phyloP scores from a whole-genome alignment of 352 stramenopile genomes.

The Globisporangium okanoganense region DNA sequence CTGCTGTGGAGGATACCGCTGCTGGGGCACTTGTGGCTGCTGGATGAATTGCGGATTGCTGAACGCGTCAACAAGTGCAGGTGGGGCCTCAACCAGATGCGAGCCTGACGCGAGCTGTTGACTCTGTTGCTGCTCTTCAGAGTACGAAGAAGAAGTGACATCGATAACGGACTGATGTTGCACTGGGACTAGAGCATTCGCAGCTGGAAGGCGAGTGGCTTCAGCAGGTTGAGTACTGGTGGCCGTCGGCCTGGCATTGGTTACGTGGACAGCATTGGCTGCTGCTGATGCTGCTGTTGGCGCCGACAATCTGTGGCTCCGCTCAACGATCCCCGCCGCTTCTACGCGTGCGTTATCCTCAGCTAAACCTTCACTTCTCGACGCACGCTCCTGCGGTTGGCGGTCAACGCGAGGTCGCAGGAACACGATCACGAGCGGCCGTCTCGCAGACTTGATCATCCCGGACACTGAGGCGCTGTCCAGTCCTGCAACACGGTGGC shows the following conservation, averaged over 20 bases:
- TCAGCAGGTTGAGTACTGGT: not conserved
- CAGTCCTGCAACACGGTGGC: constrained; percentile 27
- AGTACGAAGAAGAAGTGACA: not conserved
- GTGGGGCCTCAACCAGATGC: not conserved
- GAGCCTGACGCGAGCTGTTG: not conserved
- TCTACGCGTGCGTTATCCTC: not conserved
- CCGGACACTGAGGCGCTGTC: constrained; percentile 39
- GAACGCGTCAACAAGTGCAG: not conserved
- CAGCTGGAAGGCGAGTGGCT: not conserved
- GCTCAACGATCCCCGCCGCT: not conserved
- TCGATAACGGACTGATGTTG: not conserved
- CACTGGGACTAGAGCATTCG: not conserved
- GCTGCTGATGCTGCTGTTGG: not conserved
- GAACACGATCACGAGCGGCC: constrained; percentile 49
- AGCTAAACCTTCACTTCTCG: not conserved
- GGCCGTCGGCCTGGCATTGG: not conserved
- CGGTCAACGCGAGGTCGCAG: not conserved
- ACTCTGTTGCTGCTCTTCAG: not conserved
- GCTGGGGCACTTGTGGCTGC: not conserved
- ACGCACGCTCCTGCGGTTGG: not conserved
- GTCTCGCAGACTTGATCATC: constrained; percentile 36
- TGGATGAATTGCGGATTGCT: not conserved
- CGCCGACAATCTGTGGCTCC: not conserved
- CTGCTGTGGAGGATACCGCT: constrained; percentile 1
- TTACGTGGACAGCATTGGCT: not conserved